These are phyloP conservation scores for Coniochaeta ligniaria DNA, from an alignment of 2,329 filamentous ascomycete genomes.

Conservation along the genomic window DNA sequence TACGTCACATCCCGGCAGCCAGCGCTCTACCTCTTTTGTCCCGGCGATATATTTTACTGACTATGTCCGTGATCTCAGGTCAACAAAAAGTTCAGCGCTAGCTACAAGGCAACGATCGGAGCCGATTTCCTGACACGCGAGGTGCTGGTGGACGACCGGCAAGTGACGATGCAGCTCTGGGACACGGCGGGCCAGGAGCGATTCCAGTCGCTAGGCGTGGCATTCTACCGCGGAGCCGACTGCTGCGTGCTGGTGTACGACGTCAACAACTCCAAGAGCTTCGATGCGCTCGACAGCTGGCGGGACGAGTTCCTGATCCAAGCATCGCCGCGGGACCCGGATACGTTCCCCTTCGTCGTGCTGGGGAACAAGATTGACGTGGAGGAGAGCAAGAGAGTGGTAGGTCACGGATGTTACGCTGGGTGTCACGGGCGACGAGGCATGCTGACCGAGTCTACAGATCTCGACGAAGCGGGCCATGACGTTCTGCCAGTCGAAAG, in stretches of 20 bases:
- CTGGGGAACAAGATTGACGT: constrained; percentile 99
- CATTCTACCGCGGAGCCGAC: constrained; percentile 95
- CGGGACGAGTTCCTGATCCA: constrained; percentile 97
- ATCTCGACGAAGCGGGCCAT: constrained; percentile 94
- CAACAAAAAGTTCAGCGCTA: constrained; percentile 99
- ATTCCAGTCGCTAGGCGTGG: constrained; percentile 94
- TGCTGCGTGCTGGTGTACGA: constrained; percentile 98
- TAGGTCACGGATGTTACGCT: constrained; percentile 27
- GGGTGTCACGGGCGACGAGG: not conserved
- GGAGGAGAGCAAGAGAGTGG: constrained; percentile 93
- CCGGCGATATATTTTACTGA: not conserved
- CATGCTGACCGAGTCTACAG: constrained; percentile 30
- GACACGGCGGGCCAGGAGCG: constrained; percentile 96
- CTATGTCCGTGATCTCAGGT: constrained; percentile 51
- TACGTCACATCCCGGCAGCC: constrained; percentile 38
- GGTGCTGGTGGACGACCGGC: constrained; percentile 90
- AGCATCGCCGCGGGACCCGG: constrained; percentile 89
- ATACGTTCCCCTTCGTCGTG: constrained; percentile 97
- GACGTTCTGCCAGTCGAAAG: constrained; percentile 97
- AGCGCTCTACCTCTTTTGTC: not conserved
- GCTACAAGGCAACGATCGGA: constrained; percentile 98
- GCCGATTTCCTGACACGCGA: constrained; percentile 98
- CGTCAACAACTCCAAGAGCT: constrained; percentile 98
- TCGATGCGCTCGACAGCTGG: constrained; percentile 97
- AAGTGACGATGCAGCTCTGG: constrained; percentile 99